These are phyloP conservation scores for Polychaeton citri DNA, from an alignment of 2,329 filamentous ascomycete genomes.

Conservation along the genomic window DNA sequence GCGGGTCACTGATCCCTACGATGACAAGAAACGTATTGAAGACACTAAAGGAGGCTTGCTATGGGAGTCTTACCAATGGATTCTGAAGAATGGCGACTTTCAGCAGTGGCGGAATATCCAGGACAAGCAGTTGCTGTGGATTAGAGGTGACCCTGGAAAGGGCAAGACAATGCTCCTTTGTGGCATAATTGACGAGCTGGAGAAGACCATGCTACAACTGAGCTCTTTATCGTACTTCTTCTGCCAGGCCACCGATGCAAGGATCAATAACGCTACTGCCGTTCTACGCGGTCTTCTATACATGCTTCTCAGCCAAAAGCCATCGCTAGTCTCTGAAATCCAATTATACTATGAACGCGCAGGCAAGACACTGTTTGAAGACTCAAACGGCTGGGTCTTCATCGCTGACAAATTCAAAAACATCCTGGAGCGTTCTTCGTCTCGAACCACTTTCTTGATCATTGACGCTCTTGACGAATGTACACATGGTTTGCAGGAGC, in stretches of 20 bases:
- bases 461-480: conserved; percentile 39
- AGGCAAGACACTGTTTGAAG: conserved; percentile 27
- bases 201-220: conserved; percentile 11
- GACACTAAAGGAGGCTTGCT: conserved; percentile 8
- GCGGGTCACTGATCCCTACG: conserved; percentile 7
- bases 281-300: conserved; percentile 33
- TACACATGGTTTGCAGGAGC: conserved; percentile 10
- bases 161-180: conserved; percentile 29
- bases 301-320: conserved; percentile 23
- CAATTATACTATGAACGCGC: conserved; percentile 20
- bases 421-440: conserved; percentile 25
- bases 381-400: conserved; percentile 23
- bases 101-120: conserved; percentile 12
- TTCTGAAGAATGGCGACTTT: conserved; percentile 14
- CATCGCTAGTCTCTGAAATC: conserved; percentile 23
- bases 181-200: conserved; percentile 21
- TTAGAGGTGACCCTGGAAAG: conserved; percentile 10
- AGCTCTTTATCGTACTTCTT: conserved; percentile 21
- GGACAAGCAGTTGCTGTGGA: conserved; percentile 22
- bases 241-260: conserved; percentile 22
- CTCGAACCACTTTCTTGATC: conserved; percentile 22
- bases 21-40: conserved; percentile 9
- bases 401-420: conserved; percentile 25
- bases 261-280: conserved; percentile 24
- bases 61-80: conserved; percentile 8